phyloP scores from a whole-genome alignment of 2,329 filamentous ascomycete genomes.

The Claviceps sp. region DNA sequence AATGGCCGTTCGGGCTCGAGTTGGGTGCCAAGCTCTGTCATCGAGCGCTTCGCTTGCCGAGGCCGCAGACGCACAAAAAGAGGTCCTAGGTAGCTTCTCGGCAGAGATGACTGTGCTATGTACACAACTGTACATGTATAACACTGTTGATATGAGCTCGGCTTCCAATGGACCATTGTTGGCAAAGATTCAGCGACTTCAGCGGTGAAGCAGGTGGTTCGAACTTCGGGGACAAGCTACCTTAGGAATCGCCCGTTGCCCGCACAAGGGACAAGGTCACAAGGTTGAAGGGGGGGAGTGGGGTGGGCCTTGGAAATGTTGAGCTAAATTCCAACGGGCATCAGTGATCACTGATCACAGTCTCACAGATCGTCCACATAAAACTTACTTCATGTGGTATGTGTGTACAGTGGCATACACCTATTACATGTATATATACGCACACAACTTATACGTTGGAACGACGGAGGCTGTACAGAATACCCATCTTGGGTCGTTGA shows the following conservation, averaged over 20 bases:
- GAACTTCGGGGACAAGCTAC: too few relatives aligned
- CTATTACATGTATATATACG: too few relatives aligned
- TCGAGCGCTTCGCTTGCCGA: not conserved
- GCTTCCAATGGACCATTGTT: not conserved
- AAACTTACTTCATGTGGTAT: too few relatives aligned
- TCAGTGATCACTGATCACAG: too few relatives aligned
- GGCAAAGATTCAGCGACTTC: not conserved
- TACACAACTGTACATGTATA: too few relatives aligned
- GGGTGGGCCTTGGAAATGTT: not conserved
- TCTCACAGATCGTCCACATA: too few relatives aligned
- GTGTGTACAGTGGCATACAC: too few relatives aligned
- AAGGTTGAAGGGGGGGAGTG: not conserved
- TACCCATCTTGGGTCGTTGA: too few relatives aligned
- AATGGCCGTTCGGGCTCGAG: conserved; percentile 14
- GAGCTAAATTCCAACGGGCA: not conserved
- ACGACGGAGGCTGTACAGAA: too few relatives aligned
- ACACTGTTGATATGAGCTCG: not conserved
- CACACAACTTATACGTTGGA: too few relatives aligned
- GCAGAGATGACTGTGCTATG: too few relatives aligned
- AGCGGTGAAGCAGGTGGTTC: not conserved
- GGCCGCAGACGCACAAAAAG: not conserved
- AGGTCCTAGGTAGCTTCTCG: too few relatives aligned
- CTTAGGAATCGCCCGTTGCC: conserved; percentile 2
- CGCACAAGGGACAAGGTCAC: not conserved
- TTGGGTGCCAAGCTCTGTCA: conserved; percentile 19